Evolutionary conservation across 1,284 basidiomycete genomes (phyloP).

Genomic region (Cryptococcus jaspeensis): DNA sequence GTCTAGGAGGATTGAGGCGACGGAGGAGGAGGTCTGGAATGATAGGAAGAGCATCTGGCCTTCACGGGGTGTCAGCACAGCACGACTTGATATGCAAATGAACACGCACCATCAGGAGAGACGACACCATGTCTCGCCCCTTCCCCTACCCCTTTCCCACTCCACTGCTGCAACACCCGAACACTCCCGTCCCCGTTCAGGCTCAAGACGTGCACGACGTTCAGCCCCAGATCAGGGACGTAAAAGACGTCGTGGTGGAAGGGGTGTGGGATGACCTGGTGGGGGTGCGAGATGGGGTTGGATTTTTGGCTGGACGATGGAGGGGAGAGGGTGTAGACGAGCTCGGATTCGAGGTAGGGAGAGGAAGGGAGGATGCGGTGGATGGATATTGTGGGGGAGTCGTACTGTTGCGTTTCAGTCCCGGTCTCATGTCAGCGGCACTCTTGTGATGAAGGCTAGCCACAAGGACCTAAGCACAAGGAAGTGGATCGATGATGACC

Average conservation of each 20-base stretch:
- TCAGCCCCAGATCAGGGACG: background rate
- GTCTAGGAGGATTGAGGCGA: background rate
- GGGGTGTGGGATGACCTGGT: too few species aligned
- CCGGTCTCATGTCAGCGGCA: too few species aligned
- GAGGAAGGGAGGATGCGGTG: too few species aligned
- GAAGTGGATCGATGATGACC: too few species aligned
- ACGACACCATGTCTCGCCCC: background rate
- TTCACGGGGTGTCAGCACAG: background rate
- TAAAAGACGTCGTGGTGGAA: background rate
- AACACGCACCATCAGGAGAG: background rate
- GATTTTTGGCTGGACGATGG: too few species aligned
- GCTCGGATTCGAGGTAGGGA: too few species aligned
- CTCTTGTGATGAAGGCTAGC: too few species aligned
- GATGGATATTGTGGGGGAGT: too few species aligned
- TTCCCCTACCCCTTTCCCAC: background rate
- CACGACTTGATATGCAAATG: background rate
- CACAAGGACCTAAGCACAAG: too few species aligned
- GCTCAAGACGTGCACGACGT: background rate
- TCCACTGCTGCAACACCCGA: background rate
- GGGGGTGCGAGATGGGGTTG: too few species aligned
- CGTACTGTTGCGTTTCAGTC: too few species aligned
- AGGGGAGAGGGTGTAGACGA: too few species aligned
- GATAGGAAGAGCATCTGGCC: background rate
- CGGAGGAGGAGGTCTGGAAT: background rate
- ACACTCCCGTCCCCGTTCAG: background rate